Evolutionary conservation across 2,329 filamentous ascomycete genomes (phyloP).

Genomic region (Penicillium sp.): DNA sequence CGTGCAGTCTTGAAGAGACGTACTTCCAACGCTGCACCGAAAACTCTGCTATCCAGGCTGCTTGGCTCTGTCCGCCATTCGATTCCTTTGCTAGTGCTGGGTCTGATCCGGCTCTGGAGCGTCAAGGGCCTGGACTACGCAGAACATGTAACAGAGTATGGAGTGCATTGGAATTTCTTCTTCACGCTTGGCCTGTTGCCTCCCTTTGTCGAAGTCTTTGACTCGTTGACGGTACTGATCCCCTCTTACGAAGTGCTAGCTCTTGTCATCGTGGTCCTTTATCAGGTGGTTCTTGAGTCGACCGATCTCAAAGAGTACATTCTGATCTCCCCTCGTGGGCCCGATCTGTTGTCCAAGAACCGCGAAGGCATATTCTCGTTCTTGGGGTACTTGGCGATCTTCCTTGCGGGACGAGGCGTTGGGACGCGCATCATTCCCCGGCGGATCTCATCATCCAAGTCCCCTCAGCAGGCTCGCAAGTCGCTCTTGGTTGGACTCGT

Average conservation of each 20-base stretch:
- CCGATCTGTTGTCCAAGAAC: constrained; percentile 80
- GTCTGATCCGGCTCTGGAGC: constrained; percentile 74
- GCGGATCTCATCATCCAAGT: constrained; percentile 48
- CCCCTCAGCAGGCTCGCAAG: constrained; percentile 46
- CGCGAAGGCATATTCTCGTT: constrained; percentile 96
- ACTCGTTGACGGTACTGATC: constrained; percentile 65
- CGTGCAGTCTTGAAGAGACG: constrained; percentile 72
- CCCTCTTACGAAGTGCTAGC: constrained; percentile 76
- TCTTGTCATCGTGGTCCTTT: constrained; percentile 63
- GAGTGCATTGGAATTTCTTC: constrained; percentile 99
- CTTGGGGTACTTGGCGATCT: constrained; percentile 89
- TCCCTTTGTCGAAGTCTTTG: constrained; percentile 81
- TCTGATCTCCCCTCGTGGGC: constrained; percentile 70
- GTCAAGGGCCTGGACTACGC: constrained; percentile 95
- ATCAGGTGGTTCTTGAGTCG: constrained; percentile 72
- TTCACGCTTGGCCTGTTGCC: constrained; percentile 88
- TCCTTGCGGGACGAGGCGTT: constrained; percentile 80
- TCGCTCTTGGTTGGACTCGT: constrained; percentile 63
- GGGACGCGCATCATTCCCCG: constrained; percentile 76
- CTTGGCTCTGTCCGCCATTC: constrained; percentile 71
- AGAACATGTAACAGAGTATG: constrained; percentile 95
- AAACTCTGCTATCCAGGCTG: constrained; percentile 56
- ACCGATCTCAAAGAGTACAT: constrained; percentile 80
- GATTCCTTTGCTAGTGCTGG: constrained; percentile 75
- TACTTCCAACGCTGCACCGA: constrained; percentile 46